Evolutionary conservation across 352 stramenopile genomes (phyloP).

Genomic region (Globisporangium spinosum): DNA sequence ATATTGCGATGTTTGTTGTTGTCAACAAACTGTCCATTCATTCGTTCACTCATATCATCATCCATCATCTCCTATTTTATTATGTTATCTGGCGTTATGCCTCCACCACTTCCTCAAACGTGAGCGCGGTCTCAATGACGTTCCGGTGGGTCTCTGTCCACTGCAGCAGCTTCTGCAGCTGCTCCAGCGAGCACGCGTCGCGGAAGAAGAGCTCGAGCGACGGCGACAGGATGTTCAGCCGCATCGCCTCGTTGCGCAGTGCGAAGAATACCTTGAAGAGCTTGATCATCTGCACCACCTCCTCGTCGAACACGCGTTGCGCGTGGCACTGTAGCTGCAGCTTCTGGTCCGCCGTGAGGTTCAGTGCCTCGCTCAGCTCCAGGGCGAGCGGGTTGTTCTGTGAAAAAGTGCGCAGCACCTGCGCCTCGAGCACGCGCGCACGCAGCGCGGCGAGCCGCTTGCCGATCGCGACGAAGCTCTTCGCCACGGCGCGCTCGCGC

Average conservation of each 20-base stretch:
- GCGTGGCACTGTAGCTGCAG: slow-evolving; percentile 63
- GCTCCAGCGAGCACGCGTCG: slow-evolving; percentile 62
- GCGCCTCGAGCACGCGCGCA: slow-evolving; percentile 52
- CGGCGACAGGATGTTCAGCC: slow-evolving; percentile 61
- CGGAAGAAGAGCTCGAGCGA: slow-evolving; percentile 68
- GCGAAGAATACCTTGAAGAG: slow-evolving; percentile 82
- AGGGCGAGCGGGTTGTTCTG: slow-evolving; percentile 28
- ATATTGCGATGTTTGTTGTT: not conserved
- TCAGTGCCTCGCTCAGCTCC: slow-evolving; percentile 45
- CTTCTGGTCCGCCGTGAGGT: slow-evolving; percentile 53
- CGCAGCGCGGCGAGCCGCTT: slow-evolving; percentile 53
- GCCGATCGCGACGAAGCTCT: slow-evolving; percentile 61
- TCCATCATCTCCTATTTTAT: not conserved
- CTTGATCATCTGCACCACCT: slow-evolving; percentile 59
- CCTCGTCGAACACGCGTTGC: slow-evolving; percentile 52
- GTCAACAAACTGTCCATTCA: not conserved
- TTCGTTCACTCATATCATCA: not conserved
- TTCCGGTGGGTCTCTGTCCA: slow-evolving; percentile 71
- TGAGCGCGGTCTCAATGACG: slow-evolving; percentile 45
- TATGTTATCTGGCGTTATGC: not conserved
- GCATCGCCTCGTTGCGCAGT: slow-evolving; percentile 60
- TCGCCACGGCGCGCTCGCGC: slow-evolving; percentile 48
- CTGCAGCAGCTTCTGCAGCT: slow-evolving; percentile 67
- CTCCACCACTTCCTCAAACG: slow-evolving; percentile 10
- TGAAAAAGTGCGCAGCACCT: slow-evolving; percentile 53